These are phyloP conservation scores for Ilyonectria destructans DNA, from an alignment of 2,329 filamentous ascomycete species.

Conservation along the genomic window DNA sequence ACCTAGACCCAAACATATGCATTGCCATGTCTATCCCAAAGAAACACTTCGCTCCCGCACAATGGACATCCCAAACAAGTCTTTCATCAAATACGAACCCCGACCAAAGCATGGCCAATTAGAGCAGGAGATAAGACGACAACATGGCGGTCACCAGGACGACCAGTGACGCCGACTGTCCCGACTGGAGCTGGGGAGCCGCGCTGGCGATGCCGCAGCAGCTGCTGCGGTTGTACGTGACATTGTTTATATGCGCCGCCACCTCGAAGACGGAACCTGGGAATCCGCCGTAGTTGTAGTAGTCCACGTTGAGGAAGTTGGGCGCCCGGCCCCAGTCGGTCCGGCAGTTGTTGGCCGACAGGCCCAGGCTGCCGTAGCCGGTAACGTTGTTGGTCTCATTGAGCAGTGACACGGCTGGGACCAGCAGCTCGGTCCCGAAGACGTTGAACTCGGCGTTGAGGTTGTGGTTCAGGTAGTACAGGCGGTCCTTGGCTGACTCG, in stretches of 20 bases:
- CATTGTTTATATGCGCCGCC: slow-evolving; percentile 79
- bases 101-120: slow-evolving; percentile 38
- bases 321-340: slow-evolving; percentile 78
- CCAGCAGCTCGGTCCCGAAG: slow-evolving; percentile 74
- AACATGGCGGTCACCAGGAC: slow-evolving; percentile 41
- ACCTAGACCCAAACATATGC: slow-evolving; percentile 16
- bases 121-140: slow-evolving; percentile 43
- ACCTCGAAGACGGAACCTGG: slow-evolving; percentile 84
- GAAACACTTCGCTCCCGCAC: slow-evolving; percentile 37
- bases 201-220: slow-evolving; percentile 69
- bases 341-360: slow-evolving; percentile 75
- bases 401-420: slow-evolving; percentile 80
- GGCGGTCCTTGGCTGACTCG: slow-evolving; percentile 70
- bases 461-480: slow-evolving; percentile 94
- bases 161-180: slow-evolving; percentile 40
- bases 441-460: slow-evolving; percentile 85
- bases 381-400: slow-evolving; percentile 80
- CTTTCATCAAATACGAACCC: slow-evolving; percentile 11
- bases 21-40: slow-evolving; percentile 35
- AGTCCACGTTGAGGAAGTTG: slow-evolving; percentile 87
- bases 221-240: slow-evolving; percentile 73
- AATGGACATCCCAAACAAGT: slow-evolving; percentile 21
- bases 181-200: slow-evolving; percentile 44
- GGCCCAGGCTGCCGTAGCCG: slow-evolving; percentile 78
- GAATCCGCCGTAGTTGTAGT: slow-evolving; percentile 80